Percentiles rank a stretch among this genome's conserved stretches.
Evolutionary conservation across 2,329 filamentous ascomycete species (phyloP).

Genomic region (Arthroderma sp.): DNA sequence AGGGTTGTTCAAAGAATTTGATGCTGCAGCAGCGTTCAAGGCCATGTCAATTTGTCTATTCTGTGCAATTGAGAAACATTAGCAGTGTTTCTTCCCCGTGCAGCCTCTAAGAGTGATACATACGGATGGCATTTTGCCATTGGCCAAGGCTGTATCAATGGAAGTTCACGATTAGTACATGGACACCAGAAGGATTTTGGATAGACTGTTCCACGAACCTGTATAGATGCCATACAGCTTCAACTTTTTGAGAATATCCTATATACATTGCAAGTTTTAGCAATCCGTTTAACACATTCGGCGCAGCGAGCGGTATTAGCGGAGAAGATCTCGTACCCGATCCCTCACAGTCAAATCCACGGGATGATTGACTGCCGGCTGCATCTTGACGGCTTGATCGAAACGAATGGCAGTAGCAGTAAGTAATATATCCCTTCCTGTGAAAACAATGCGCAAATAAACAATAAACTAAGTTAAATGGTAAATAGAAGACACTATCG

Average conservation of each 20-base stretch:
- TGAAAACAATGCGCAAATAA: too few species aligned
- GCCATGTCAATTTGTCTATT: constrained; percentile 95
- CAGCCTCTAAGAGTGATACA: constrained; percentile 21
- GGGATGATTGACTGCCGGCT: too few species aligned
- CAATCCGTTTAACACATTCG: too few species aligned
- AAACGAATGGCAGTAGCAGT: too few species aligned
- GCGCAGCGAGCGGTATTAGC: background rate
- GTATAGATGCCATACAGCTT: constrained; percentile 83
- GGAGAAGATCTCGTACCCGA: background rate
- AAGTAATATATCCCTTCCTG: too few species aligned
- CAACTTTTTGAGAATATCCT: constrained; percentile 81
- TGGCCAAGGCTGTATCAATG: constrained; percentile 53
- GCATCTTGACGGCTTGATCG: too few species aligned
- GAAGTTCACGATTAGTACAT: background rate
- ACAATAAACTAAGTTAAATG: too few species aligned
- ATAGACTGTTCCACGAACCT: constrained; percentile 30
- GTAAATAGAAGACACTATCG: too few species aligned
- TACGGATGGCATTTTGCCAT: constrained; percentile 83
- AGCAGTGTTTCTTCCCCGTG: background rate
- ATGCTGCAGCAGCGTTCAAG: constrained; percentile 72
- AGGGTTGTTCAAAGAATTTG: constrained; percentile 55
- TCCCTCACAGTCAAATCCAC: too few species aligned
- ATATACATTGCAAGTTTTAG: background rate
- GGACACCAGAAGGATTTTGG: background rate
- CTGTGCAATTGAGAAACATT: constrained; percentile 27